A percentile compares a stretch with the other conserved stretches of the same genome.
These are phyloP conservation scores for Epicoccum nigrum DNA, from an alignment of 2,329 filamentous ascomycete species.

Conservation along the genomic window DNA sequence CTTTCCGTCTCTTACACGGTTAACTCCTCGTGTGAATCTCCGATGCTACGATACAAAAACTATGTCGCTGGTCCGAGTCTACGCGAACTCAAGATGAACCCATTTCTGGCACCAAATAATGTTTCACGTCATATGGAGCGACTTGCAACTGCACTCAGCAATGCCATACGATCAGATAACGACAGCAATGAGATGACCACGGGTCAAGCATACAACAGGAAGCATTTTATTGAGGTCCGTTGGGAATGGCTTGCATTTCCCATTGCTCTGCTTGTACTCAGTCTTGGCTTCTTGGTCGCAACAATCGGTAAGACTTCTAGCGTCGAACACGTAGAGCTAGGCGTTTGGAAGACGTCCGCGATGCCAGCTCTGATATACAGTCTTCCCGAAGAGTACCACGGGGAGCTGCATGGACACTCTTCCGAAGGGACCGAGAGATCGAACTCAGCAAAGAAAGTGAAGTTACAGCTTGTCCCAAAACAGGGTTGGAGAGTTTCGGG, in stretches of 20 bases:
- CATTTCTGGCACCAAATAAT: slow-evolving; percentile 30
- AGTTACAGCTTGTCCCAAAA: slow-evolving; percentile 17
- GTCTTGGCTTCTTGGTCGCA: slow-evolving; percentile 28
- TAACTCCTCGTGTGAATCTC: not conserved
- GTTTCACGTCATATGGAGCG: slow-evolving; percentile 27
- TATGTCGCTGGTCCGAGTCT: slow-evolving; percentile 2
- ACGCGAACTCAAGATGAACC: slow-evolving; percentile 1
- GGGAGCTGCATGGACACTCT: not conserved
- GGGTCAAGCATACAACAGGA: slow-evolving; percentile 19
- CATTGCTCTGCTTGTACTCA: slow-evolving; percentile 27
- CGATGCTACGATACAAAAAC: slow-evolving; percentile 3
- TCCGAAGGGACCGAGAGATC: not conserved
- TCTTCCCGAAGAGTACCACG: slow-evolving; percentile 19
- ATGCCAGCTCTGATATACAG: slow-evolving; percentile 33
- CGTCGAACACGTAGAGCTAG: slow-evolving; percentile 7
- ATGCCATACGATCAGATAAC: slow-evolving; percentile 20
- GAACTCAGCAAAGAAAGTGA: slow-evolving; percentile 1
- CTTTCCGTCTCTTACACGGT: slow-evolving; percentile 19
- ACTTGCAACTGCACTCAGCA: slow-evolving; percentile 28
- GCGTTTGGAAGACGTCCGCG: slow-evolving; percentile 40
- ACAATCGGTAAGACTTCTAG: slow-evolving; percentile 34
- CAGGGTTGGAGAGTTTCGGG: slow-evolving; percentile 26
- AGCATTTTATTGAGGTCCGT: slow-evolving; percentile 22
- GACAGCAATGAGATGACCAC: not conserved
- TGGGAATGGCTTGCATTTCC: slow-evolving; percentile 44